phyloP scores from a whole-genome alignment of 2,329 filamentous ascomycete genomes.

The Neonectria hederae region DNA sequence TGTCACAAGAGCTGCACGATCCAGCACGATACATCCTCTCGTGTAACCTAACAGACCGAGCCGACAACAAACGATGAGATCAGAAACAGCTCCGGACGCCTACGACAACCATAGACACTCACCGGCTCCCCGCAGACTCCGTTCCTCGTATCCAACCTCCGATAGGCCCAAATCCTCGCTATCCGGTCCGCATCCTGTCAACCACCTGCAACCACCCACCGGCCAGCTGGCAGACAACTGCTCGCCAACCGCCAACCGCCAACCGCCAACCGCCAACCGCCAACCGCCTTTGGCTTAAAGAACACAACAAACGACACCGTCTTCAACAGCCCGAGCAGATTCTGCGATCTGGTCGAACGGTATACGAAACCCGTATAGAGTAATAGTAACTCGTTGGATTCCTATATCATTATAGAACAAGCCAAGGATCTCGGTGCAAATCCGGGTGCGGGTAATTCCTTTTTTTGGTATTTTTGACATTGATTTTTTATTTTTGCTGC shows the following conservation, averaged over 20 bases:
- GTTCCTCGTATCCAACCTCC: not conserved
- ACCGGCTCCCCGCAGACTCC: not conserved
- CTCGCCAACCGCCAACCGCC: not conserved
- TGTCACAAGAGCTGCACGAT: not conserved
- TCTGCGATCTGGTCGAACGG: conserved; percentile 35
- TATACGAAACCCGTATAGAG: conserved; percentile 46
- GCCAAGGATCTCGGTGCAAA: conserved; percentile 51
- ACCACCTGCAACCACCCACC: conserved; percentile 24
- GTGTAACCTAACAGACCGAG: not conserved
- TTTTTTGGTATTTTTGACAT: conserved; percentile 22
- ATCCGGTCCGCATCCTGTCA: conserved; percentile 10
- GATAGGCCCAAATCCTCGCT: conserved; percentile 1
- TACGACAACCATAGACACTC: not conserved
- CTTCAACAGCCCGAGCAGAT: conserved; percentile 25
- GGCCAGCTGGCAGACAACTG: conserved; percentile 29
- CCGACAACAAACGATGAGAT: not conserved
- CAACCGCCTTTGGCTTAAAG: conserved; percentile 24
- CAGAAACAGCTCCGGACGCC: not conserved
- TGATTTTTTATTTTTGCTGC: not conserved
- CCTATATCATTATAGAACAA: conserved; percentile 45
- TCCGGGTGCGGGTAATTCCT: conserved; percentile 46
- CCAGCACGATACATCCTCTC: not conserved
- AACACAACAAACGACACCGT: conserved; percentile 6
- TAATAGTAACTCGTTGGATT: conserved; percentile 51
- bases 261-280: too few species aligned